phyloP scores from a whole-genome alignment of 2,329 filamentous ascomycete species.

The Talaromyces piceae region DNA sequence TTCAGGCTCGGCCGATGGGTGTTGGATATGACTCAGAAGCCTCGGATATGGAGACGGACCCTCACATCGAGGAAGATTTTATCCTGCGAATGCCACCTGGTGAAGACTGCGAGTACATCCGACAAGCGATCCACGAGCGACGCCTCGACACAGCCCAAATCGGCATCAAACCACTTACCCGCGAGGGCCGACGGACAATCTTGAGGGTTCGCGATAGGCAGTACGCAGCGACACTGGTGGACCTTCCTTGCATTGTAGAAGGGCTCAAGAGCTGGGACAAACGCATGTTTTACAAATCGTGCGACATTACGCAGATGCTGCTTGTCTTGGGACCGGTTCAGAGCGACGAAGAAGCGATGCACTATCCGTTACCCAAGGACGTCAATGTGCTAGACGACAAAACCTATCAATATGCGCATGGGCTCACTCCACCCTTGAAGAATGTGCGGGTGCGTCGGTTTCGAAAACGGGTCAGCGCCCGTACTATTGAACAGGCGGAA shows the following conservation, averaged over 20 bases:
- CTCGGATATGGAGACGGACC: constrained; percentile 80
- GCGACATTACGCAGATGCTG: constrained; percentile 84
- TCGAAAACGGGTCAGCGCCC: constrained; percentile 71
- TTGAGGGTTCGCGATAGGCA: constrained; percentile 61
- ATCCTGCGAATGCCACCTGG: constrained; percentile 83
- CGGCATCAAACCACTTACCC: constrained; percentile 65
- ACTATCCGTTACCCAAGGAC: constrained; percentile 62
- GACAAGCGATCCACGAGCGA: constrained; percentile 65
- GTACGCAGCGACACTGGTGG: constrained; percentile 73
- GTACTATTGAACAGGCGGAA: constrained; percentile 79
- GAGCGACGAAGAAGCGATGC: constrained; percentile 58
- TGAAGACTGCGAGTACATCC: constrained; percentile 75
- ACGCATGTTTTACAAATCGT: constrained; percentile 79
- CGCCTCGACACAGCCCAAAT: constrained; percentile 77
- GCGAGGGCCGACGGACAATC: constrained; percentile 64
- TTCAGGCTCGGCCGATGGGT: constrained; percentile 63
- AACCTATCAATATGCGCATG: constrained; percentile 71
- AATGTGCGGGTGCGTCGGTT: constrained; percentile 77
- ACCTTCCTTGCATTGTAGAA: constrained; percentile 79
- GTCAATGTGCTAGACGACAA: constrained; percentile 51
- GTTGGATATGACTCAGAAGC: constrained; percentile 96
- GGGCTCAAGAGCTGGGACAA: constrained; percentile 92
- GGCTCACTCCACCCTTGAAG: constrained; percentile 80
- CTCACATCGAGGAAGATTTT: constrained; percentile 81
- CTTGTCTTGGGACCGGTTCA: constrained; percentile 64